phyloP scores from a whole-genome alignment of 2,329 filamentous ascomycete species.

The Pochonia chlamydosporia region DNA sequence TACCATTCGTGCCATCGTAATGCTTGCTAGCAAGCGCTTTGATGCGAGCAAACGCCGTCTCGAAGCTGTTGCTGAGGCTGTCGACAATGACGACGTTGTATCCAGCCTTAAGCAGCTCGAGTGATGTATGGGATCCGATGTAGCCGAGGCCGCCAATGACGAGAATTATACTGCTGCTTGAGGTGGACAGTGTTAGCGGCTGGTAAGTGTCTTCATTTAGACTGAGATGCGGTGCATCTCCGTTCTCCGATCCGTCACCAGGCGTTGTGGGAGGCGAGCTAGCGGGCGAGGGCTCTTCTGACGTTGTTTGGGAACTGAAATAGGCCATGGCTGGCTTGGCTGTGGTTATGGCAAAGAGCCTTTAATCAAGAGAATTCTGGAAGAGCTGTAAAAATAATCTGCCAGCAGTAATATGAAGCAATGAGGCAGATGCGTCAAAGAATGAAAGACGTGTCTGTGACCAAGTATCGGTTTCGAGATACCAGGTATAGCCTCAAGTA shows the following conservation, averaged over 20 bases:
- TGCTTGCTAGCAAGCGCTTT: slow-evolving; percentile 20
- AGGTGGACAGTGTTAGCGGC: not conserved
- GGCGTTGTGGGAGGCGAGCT: not conserved
- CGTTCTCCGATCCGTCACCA: slow-evolving; percentile 8
- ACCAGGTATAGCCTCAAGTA: too few species aligned
- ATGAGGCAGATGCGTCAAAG: too few species aligned
- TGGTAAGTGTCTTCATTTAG: not conserved
- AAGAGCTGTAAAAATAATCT: too few species aligned
- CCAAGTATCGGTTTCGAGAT: too few species aligned
- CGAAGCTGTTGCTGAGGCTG: slow-evolving; percentile 38
- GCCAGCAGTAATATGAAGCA: too few species aligned
- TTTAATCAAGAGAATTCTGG: not conserved
- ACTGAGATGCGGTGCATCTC: slow-evolving; percentile 2
- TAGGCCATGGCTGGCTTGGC: not conserved
- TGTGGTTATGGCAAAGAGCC: too few species aligned
- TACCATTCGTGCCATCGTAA: slow-evolving; percentile 16
- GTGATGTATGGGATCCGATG: slow-evolving; percentile 49
- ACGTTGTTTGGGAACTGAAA: not conserved
- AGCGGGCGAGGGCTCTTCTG: not conserved
- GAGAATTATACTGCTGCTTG: slow-evolving; percentile 27
- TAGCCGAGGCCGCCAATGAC: slow-evolving; percentile 50
- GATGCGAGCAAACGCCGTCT: slow-evolving; percentile 16
- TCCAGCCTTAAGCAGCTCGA: slow-evolving; percentile 47
- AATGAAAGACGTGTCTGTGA: too few species aligned
- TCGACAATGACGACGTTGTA: slow-evolving; percentile 46